A percentile compares a stretch with the other conserved stretches of the same genome.
Conservation (phyloP, 495 filamentous ascomycete species). For the Neurospora tetraspora region DNA sequence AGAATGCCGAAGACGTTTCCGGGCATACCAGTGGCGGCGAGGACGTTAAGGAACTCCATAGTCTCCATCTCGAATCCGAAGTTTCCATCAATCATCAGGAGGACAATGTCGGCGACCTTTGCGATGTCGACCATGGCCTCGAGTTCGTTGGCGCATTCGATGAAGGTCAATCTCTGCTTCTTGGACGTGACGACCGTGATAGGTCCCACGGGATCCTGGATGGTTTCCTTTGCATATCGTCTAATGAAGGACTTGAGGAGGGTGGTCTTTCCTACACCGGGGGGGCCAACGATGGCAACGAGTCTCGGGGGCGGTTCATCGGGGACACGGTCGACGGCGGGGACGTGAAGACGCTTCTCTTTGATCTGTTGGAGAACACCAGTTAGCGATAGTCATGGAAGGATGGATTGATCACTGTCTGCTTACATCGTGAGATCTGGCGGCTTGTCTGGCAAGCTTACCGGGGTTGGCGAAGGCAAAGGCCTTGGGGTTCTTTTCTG, state of each 20-base stretch:
- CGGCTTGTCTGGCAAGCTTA: constrained; percentile 71
- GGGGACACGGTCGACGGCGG: constrained; percentile 85
- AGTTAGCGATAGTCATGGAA: background rate
- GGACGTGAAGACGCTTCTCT: constrained; percentile 93
- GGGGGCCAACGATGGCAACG: constrained; percentile 86
- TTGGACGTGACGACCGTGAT: constrained; percentile 94
- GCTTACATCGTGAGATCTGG: constrained; percentile 81
- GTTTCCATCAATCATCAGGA: constrained; percentile 97
- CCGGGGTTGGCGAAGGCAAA: constrained; percentile 82
- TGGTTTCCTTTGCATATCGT: constrained; percentile 89
- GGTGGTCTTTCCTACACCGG: constrained; percentile 58
- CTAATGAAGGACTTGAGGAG: constrained; percentile 88
- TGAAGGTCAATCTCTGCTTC: constrained; percentile 80
- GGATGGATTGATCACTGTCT: background rate
- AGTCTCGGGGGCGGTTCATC: constrained; percentile 92
- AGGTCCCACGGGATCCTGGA: constrained; percentile 80
- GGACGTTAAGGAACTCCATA: constrained; percentile 94
- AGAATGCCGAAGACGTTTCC: constrained; percentile 96
- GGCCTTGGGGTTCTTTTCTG: constrained; percentile 81
- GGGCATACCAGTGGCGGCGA: constrained; percentile 87
- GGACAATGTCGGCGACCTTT: constrained; percentile 92
- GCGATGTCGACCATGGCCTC: constrained; percentile 92
- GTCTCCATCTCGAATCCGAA: constrained; percentile 99
- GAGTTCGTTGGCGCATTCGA: constrained; percentile 93
- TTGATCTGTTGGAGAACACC: constrained; percentile 50